Evolutionary conservation across 2,329 filamentous ascomycete species (phyloP).

Genomic region (Aspergillus unguis): DNA sequence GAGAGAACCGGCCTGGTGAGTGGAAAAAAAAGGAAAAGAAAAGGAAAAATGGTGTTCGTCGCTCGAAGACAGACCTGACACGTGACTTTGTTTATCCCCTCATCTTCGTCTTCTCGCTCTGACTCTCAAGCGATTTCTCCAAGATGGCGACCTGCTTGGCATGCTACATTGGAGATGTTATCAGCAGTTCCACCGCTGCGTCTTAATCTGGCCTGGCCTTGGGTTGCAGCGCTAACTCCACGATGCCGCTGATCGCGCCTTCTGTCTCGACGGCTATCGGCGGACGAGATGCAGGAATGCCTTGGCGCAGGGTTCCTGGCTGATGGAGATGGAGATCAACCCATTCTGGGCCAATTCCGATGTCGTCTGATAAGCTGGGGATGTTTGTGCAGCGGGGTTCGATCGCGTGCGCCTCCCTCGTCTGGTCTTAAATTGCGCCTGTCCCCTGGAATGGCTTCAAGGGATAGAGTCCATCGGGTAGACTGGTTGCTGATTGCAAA

Average conservation of each 20-base stretch:
- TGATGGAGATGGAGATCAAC: not conserved
- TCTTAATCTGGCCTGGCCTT: constrained; percentile 4
- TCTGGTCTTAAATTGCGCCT: constrained; percentile 2
- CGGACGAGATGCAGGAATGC: not conserved
- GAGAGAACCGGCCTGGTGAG: no score
- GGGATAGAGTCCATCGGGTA: not conserved
- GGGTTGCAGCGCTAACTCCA: constrained; percentile 12
- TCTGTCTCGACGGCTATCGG: not conserved
- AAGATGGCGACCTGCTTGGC: not conserved
- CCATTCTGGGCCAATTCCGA: not conserved
- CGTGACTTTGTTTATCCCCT: no score
- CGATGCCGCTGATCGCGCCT: constrained; percentile 1
- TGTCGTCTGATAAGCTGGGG: constrained; percentile 2
- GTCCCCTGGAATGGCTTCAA: not conserved
- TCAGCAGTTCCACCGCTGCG: not conserved
- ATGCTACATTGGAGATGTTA: constrained; percentile 1
- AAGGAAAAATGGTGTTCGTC: no score
- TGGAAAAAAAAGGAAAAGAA: no score
- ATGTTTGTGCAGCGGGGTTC: not conserved
- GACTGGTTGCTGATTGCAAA: not conserved
- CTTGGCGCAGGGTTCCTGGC: constrained; percentile 6
- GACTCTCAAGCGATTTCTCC: not conserved
- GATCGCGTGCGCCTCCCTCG: not conserved
- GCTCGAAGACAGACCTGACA: no score
- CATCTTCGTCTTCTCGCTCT: no score